Base-by-base conservation (phyloP, 164 flowering plant genomes). In the Vitis labrusca region DNA sequence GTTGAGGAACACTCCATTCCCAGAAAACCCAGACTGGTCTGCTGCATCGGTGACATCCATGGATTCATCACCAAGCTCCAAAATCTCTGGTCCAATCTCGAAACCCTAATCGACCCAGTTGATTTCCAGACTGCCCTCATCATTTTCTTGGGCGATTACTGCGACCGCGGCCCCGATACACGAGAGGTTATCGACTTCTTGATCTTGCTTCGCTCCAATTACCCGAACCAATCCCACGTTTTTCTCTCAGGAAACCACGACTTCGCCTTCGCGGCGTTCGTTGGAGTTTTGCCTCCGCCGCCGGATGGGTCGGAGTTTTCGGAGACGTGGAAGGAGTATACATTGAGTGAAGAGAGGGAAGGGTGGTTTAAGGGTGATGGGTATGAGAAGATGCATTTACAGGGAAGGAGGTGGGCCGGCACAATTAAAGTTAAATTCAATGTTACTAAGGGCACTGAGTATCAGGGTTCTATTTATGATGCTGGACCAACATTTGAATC, bases 201-300 rank as follows among this genome's bases (percentile, higher is more conserved):
- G 16, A 66, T 86, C 68, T 74, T 85, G 14, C 74, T 92, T 15
- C 98, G 93, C 47, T 74, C 88, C 13, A 72, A 52, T 7, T 85
- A 89, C 83, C 97, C 96, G 0, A 59, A 77, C n/a, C 99, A 92
- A 59, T 77, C 81, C 63, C 99, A 94, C 69, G 92, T 94, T 2
- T 94, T 85, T 79, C 87, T 94, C 54, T 73, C 91, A 63, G 99
- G 99, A 8, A 94, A 94, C 85, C 99, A 94, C 67, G 99, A 94
- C 73, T 65, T 91, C 55, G 97, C 93, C 6, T 91, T 94, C 68
- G 85, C 97, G 0, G 99, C 93, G 0, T 94, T 94, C 63, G 59
- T 92, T 2, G 86, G 92, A 1, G 77, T 75, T 23, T 74, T 95
- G 14, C 94, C 94, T 17, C 62, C 66, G 15, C 94, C 95, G 13